Evolutionary conservation across 192 early-diverging fungal genomes (phyloP), one percentile per base, ranked within the genome.

Genomic region (Coemansia biformis): DNA sequence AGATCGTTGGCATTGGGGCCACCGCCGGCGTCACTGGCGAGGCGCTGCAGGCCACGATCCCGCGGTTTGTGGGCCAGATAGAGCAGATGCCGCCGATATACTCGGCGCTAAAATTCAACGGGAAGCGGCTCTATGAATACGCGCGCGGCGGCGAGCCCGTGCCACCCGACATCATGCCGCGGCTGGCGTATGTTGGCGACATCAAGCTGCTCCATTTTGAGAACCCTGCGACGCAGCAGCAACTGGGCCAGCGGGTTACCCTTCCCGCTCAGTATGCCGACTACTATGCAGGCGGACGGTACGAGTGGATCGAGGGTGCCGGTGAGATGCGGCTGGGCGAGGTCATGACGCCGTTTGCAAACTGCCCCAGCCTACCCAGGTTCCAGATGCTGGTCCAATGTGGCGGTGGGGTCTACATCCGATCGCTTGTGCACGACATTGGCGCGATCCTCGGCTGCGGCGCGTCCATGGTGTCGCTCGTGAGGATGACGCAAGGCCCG

Each of bases 331-430:
- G 43, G 18, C 37, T 54, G 10, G 70, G 63, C 23, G 43, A 48
- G 8, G 28, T 42, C 15, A 21, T 69, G 57, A 16, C 29, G 18
- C 15, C 62, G 10, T 59, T 61, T 22, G 55, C 51, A 1, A 46
- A 67, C 24, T 33, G 59, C 22, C 59, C 63, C 9, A 8, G 35
- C n/a, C 58, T 64, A 9, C 43, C 81, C 3, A 39, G 29, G 8
- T 74, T 85, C 51, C 78, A 81, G 54, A 57, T 88, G 21, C 37
- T 64, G n/a, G 75, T 89, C 1, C 51, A 66, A 26, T 79, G 83
- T 44, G 78, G 82, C 23, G 79, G 85, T 23, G 87, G 87, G 18
- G 82, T 83, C 11, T 89, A 89, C 63, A 77, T 89, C 39, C 66
- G 87, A 7, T 83, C 81, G 32, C 54, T 89, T 21, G 66, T 89